These are phyloP conservation scores for Zelonia costaricensis DNA, from an alignment of 208 protist species.

Conservation along the genomic window DNA sequence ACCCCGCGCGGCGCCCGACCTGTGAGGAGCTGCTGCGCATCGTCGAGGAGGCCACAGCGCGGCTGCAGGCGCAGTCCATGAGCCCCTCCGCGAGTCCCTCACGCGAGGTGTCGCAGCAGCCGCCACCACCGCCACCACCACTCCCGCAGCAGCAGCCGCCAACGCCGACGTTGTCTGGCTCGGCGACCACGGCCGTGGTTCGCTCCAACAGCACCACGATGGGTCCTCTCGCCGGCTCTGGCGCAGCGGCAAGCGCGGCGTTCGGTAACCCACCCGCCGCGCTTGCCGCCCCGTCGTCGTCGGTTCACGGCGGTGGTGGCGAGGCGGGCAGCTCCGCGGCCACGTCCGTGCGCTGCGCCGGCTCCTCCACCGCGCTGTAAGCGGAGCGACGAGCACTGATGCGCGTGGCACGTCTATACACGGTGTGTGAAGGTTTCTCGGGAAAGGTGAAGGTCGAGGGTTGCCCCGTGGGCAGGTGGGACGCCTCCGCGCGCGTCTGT, in stretches of 20 bases:
- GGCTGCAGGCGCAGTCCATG: constrained; percentile 36
- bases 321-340: constrained; percentile 1
- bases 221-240: neutral
- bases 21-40: constrained; percentile 74
- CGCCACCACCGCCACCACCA: neutral
- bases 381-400: neutral
- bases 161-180: too few species aligned
- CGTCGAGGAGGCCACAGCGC: constrained; percentile 49
- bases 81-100: constrained; percentile 32
- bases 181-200: neutral
- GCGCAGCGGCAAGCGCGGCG: too few species aligned
- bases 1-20: constrained; percentile 58
- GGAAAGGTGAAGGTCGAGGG: too few species aligned
- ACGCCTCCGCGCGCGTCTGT: too few species aligned
- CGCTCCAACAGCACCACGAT: neutral
- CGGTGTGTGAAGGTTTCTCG: too few species aligned
- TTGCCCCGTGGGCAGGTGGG: too few species aligned
- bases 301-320: neutral
- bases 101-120: constrained; percentile 25
- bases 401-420: neutral
- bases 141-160: neutral
- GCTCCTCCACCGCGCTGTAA: neutral
- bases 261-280: too few species aligned
- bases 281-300: too few species aligned
- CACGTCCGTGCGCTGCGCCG: neutral